Base-by-base conservation (phyloP, 257 asterid genomes). In the Cruciata laevipes region DNA sequence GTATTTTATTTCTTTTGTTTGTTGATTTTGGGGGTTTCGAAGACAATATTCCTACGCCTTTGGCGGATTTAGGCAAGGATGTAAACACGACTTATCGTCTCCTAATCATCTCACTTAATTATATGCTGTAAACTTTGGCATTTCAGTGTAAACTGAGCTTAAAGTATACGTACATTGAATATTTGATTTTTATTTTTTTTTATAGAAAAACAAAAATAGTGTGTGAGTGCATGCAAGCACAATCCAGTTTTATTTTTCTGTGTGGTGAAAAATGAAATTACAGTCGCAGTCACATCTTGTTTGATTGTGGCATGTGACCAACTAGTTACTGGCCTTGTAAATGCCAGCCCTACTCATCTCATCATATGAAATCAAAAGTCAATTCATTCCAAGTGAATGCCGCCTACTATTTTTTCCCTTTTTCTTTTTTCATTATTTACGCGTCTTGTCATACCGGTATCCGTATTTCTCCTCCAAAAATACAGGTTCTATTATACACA, bases 291-390 rank as follows among this genome's bases (percentile, higher is more conserved):
- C 60, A 60, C 68, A 71, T 76, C 63, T 42, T 42, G 5, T 62
- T 61, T 72, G 77, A 66, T 37, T 63, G 77, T 44, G 69, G 69
- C 80, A 76, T 72, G 77, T 69, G 81, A 69, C 44, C 74, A 72
- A 68, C 71, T 25, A 62, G 66, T 65, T 65, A 57, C 66, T 52
- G 58, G 24, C 81, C 70, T 31, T 73, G 68, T 66, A 73, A 67
- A 60, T 66, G 72, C 69, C 73, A 60, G 61, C 64, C 73, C 58
- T 73, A 49, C 76, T 67, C 72, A 31, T 66, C 47, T 47, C 53
- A 53, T 61, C 56, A 18, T 32, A 30, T 31, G 6, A 60, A 59
- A 37, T 52, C 24, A 66, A 58, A 67, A 49, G 63, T 42, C 67
- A 74, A 69, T 42, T 42, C 51, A 52, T 52, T 52, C 23, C 31